A percentile compares a stretch with the other conserved stretches of the same genome.
phyloP scores from a whole-genome alignment of 169 alveolate species.

The Babesia ovis region DNA sequence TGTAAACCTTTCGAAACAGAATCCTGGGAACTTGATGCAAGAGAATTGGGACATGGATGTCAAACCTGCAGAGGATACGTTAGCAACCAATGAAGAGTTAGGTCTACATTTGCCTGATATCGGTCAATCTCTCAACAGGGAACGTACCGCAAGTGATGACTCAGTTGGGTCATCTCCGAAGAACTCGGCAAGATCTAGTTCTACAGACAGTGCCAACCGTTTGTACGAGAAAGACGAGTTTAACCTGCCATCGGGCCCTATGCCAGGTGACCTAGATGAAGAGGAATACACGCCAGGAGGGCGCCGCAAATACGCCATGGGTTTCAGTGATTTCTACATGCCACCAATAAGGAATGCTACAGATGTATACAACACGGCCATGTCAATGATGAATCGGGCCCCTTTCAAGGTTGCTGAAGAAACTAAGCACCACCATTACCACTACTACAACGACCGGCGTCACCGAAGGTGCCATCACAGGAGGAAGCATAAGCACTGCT shows the following conservation, averaged over 20 bases:
- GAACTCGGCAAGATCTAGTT: not conserved
- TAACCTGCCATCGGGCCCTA: constrained; percentile 11
- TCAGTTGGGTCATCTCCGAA: constrained; percentile 2
- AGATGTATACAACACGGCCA: constrained; percentile 7
- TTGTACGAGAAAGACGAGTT: constrained; percentile 25
- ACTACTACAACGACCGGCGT: constrained; percentile 19
- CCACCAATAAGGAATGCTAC: constrained; percentile 4
- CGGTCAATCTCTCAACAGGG: not conserved
- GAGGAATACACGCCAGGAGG: not conserved
- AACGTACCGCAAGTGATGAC: not conserved
- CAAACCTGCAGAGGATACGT: not conserved
- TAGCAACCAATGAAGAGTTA: not conserved
- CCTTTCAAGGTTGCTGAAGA: not conserved
- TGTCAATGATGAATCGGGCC: constrained; percentile 2
- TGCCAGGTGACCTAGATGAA: not conserved
- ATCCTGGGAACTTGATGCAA: constrained; percentile 40
- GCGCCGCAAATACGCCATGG: constrained; percentile 24
- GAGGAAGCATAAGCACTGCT: constrained; percentile 8
- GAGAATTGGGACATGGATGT: not conserved
- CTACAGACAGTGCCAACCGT: constrained; percentile 1
- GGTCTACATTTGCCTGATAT: not conserved
- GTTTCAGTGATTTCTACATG: constrained; percentile 9
- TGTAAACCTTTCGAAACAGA: constrained; percentile 42
- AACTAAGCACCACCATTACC: constrained; percentile 36
- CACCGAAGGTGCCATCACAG: constrained; percentile 18